phyloP scores from a whole-genome alignment of 176 grass and related monocot species.

The Ensete glaucum region DNA sequence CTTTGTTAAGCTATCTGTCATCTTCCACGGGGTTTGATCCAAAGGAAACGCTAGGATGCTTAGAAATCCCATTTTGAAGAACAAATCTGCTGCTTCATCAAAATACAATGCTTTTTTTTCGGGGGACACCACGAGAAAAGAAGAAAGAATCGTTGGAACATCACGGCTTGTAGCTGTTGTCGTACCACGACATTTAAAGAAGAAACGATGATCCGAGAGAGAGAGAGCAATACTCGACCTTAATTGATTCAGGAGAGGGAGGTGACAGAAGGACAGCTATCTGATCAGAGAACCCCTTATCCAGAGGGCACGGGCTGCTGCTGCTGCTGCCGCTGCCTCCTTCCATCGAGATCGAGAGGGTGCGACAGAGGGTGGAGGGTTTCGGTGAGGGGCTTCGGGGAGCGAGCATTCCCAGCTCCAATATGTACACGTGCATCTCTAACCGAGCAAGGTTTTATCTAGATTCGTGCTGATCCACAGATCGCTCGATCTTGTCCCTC shows the following conservation, averaged over 20 bases:
- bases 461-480: no score
- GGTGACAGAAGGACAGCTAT: conserved; percentile 59
- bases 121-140: not conserved
- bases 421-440: no score
- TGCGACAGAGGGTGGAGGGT: not conserved
- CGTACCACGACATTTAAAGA: not conserved
- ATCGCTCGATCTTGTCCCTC: no score
- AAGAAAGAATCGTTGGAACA: no score
- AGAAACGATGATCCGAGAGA: not conserved
- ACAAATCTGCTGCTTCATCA: not conserved
- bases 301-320: conserved; percentile 30
- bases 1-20: no score
- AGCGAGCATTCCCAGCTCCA: no score
- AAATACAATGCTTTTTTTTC: not conserved
- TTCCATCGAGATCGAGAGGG: not conserved
- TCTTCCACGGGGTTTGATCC: not conserved
- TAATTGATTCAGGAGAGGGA: conserved; percentile 37
- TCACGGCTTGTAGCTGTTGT: no score
- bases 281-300: conserved; percentile 50
- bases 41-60: not conserved
- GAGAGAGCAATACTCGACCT: conserved; percentile 16
- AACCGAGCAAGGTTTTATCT: no score
- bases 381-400: not conserved
- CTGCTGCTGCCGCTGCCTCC: not conserved
- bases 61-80: not conserved